Conservation (phyloP, 2,329 filamentous ascomycete genomes). For the Penicillium sp. region DNA sequence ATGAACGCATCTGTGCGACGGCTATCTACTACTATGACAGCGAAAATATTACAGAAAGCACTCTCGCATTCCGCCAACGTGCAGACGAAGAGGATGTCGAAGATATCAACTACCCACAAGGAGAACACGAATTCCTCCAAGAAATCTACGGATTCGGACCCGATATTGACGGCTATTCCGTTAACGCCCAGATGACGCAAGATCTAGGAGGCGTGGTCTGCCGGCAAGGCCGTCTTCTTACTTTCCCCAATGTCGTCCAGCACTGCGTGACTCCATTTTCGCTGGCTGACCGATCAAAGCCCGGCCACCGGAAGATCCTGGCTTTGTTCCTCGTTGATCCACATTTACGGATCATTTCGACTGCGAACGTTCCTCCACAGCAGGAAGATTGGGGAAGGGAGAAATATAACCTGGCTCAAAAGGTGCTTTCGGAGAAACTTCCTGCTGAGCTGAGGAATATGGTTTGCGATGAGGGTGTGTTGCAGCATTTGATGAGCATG, state of each 20-base stretch:
- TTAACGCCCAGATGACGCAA: constrained; percentile 3
- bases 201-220: constrained; percentile 11
- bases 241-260: constrained; percentile 43
- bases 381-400: constrained; percentile 28
- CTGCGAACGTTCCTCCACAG: constrained; percentile 54
- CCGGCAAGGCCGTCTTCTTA: constrained; percentile 10
- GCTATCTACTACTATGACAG: constrained; percentile 64
- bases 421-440: background rate
- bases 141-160: constrained; percentile 4
- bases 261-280: constrained; percentile 54
- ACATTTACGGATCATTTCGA: constrained; percentile 50
- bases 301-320: constrained; percentile 58
- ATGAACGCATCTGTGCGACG: constrained; percentile 63
- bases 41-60: constrained; percentile 58
- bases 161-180: background rate
- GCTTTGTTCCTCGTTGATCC: constrained; percentile 63
- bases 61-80: constrained; percentile 50
- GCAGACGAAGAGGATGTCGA: constrained; percentile 29
- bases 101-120: constrained; percentile 22
- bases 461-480: constrained; percentile 19
- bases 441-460: constrained; percentile 24
- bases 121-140: constrained; percentile 11
- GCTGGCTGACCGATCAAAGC: constrained; percentile 50
- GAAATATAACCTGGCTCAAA: background rate
- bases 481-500: constrained; percentile 28